Evolutionary conservation across 2,329 filamentous ascomycete species (phyloP).

Genomic region (Didymella pomorum): DNA sequence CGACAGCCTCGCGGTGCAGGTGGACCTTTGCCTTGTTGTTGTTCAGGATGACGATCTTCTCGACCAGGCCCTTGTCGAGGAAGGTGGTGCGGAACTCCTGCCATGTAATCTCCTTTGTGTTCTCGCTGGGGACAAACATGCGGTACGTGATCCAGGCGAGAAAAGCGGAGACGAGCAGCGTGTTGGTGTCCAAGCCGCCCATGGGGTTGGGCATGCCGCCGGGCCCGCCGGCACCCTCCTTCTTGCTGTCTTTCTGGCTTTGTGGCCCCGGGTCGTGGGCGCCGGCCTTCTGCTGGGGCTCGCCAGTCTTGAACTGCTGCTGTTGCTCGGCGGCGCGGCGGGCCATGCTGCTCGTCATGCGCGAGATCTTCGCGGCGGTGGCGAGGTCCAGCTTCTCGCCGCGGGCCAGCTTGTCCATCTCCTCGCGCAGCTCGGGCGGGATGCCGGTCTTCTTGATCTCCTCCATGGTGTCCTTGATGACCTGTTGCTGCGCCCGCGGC

Average conservation of each 20-base stretch:
- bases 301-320: conserved; percentile 35
- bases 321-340: conserved; percentile 57
- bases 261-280: conserved; percentile 56
- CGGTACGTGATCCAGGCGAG: conserved; percentile 67
- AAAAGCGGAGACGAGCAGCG: conserved; percentile 65
- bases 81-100: conserved; percentile 95
- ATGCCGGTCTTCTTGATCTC: conserved; percentile 73
- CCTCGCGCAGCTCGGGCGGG: conserved; percentile 71
- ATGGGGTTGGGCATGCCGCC: conserved; percentile 21
- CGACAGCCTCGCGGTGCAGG: conserved; percentile 77
- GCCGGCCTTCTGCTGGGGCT: conserved; percentile 54
- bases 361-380: conserved; percentile 67
- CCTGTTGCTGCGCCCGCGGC: conserved; percentile 67
- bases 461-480: conserved; percentile 67
- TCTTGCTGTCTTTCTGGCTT: conserved; percentile 42
- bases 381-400: conserved; percentile 60
- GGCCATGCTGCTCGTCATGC: conserved; percentile 65
- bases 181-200: conserved; percentile 61
- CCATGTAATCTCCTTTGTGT: conserved; percentile 88
- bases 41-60: conserved; percentile 86
- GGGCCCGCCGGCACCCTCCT: conserved; percentile 34
- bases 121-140: conserved; percentile 71
- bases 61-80: conserved; percentile 93
- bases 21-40: conserved; percentile 80
- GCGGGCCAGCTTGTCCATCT: conserved; percentile 64